phyloP scores from a whole-genome alignment of 116 monocot species.

The Dioscorea cayenensis region DNA sequence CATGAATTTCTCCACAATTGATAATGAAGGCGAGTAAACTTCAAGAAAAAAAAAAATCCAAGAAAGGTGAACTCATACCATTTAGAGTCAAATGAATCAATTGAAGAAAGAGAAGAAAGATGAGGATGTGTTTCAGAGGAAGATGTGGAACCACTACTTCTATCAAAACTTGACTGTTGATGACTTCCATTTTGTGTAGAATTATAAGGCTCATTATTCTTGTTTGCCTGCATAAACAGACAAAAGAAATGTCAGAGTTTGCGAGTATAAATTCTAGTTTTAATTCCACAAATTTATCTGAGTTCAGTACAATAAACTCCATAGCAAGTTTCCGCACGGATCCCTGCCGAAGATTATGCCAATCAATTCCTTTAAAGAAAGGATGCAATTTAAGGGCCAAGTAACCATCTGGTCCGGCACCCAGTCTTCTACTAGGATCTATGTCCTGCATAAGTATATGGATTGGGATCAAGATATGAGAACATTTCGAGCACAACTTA shows the following conservation, averaged over 20 bases:
- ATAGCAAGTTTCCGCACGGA: conserved; percentile 61
- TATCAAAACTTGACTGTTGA: conserved; percentile 30
- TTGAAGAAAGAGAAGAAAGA: conserved; percentile 66
- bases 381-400: conserved; percentile 79
- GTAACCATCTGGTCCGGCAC: conserved; percentile 86
- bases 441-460: conserved; percentile 51
- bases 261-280: neutral
- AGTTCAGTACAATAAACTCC: neutral
- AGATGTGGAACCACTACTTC: conserved; percentile 33
- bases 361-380: conserved; percentile 82
- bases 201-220: conserved; percentile 52
- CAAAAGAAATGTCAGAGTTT: neutral
- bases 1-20: neutral
- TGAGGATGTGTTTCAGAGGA: conserved; percentile 64
- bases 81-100: conserved; percentile 98
- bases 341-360: conserved; percentile 55
- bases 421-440: conserved; percentile 75
- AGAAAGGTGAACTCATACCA: conserved; percentile 38
- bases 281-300: neutral
- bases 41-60: neutral
- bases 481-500: neutral
- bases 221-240: conserved; percentile 30
- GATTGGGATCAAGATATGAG: neutral
- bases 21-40: neutral
- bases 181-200: conserved; percentile 41